phyloP scores from a whole-genome alignment of 2,329 filamentous ascomycete species.

The Penicillium fuscoglaucum region DNA sequence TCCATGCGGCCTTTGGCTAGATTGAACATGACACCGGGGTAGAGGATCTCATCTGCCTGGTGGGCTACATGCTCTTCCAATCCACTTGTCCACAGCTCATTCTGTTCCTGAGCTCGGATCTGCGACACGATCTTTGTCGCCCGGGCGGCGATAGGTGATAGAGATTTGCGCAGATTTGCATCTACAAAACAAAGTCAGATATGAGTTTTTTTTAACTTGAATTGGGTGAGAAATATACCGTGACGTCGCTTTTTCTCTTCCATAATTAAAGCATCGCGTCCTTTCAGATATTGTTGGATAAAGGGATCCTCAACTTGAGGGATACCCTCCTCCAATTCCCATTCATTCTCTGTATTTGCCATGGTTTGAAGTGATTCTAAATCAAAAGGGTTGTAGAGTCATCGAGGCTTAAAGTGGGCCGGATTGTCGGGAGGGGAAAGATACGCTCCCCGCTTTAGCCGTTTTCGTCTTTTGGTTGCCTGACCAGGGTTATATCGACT shows the following conservation, averaged over 20 bases:
- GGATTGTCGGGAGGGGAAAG: constrained; percentile 2
- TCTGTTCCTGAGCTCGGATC: constrained; percentile 75
- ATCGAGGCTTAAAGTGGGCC: not conserved
- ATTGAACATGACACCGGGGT: constrained; percentile 91
- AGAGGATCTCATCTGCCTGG: constrained; percentile 63
- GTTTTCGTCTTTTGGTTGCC: constrained; percentile 2
- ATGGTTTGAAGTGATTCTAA: constrained; percentile 10
- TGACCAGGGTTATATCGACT: too few species aligned
- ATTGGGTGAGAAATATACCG: constrained; percentile 52
- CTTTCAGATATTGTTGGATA: constrained; percentile 76
- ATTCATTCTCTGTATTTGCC: constrained; percentile 25
- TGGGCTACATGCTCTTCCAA: constrained; percentile 70
- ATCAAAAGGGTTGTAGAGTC: not conserved
- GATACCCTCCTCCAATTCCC: constrained; percentile 46
- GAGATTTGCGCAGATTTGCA: constrained; percentile 44
- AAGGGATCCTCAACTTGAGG: constrained; percentile 66
- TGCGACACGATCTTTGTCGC: constrained; percentile 77
- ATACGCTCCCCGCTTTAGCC: not conserved
- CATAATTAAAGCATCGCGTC: constrained; percentile 71
- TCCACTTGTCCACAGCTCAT: constrained; percentile 71
- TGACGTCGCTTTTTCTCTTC: constrained; percentile 82
- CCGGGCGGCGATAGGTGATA: constrained; percentile 75
- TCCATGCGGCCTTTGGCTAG: constrained; percentile 86
- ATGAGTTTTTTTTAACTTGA: not conserved
- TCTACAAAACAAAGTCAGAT: constrained; percentile 21